Base-by-base conservation (phyloP, 345 rosid species). In the Eucalyptus erythrocorys region DNA sequence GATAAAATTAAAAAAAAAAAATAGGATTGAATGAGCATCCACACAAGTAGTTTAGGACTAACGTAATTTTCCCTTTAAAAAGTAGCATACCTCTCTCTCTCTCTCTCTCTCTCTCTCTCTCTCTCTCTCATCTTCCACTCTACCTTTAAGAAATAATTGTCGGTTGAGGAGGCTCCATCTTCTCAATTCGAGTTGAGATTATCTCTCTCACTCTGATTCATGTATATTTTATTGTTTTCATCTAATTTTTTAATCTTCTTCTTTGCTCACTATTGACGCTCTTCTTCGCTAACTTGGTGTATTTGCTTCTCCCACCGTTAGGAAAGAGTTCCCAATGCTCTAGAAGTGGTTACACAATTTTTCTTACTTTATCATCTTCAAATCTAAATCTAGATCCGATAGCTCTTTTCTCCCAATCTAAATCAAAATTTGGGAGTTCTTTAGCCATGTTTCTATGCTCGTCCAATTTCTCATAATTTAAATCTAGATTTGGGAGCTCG, bases 1-100 rank as follows among this genome's bases (percentile, higher is more conserved):
- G 2, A 1, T 5, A 66, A n/a, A 66, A n/a, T 66, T n/a, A 4
- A 15, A n/a, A 32, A 16, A 4, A 32, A 30, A 61, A 0, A 15
- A 4, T 32, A 68, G 12, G 2, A 68, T 4, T 4, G 6, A 32
- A 32, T 8, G 5, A 9, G 10, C 21, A 32, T n/a, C 6, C 42
- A 8, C 9, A 66, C 4, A 12, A 59, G 1, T 12, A 27, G 68
- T 61, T 61, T 61, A 57, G n/a, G n/a, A 26, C 4, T 27, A 12
- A 59, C 15, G 14, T 59, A 12, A 27, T 59, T 59, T 26, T 59
- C 14, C 13, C 6, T 59, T 26, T 59, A 59, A 59, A 57, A 59
- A 27, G 22, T 59, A 59, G 11, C 26, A 53, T 55, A 53, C 19
- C 4, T 12, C 5, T 27, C 13, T 27, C 66, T 10, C 10, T 47